Evolutionary conservation across 345 rosid genomes (phyloP), one percentile per base, ranked within the genome.

Genomic region (Acer negundo): DNA sequence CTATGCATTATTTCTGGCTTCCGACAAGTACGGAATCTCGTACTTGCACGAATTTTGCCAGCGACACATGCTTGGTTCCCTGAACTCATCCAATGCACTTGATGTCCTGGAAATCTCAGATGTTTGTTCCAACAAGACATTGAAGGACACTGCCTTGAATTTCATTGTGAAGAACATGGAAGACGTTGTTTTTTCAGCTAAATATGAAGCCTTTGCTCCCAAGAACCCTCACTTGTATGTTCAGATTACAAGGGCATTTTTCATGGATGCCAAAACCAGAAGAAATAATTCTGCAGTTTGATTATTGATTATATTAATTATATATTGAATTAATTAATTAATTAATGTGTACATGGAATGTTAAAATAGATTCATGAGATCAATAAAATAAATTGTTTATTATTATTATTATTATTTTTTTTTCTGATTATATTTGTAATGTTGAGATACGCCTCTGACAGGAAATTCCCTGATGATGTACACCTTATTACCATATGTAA

Each of bases 11-110:
- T 86, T 87, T 46, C 77, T 89, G 0, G 96, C 96, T 9, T 93
- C 93, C 6, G 91, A 93, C 56, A 95, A 92, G 84, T 95, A 93
- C 70, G 92, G 88, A 79, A 89, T 95, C 67, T 75, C 83, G 6
- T 90, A 89, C 87, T 51, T 92, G 84, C 84, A 86, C 13, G 91
- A 85, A 73, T 82, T 79, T 10, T 93, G 98, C 26, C 91, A 91
- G 70, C 77, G 83, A 16, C 86, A 86, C 78, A 84, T 91, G 95
- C 77, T 88, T 59, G 67, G 67, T 38, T 79, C 85, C 42, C 69
- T 95, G 80, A 82, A 83, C 73, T 67, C 83, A 1, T 80, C 88
- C 13, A 90, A 81, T 12, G 93, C 80, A 72, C 90, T 95, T 19
- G 92, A 93, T 22, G 80, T 87, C 26, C 79, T 95, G 38, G 94